These are phyloP conservation scores for Flaveria robusta DNA, from an alignment of 129 eudicot species.

Conservation along the genomic window DNA sequence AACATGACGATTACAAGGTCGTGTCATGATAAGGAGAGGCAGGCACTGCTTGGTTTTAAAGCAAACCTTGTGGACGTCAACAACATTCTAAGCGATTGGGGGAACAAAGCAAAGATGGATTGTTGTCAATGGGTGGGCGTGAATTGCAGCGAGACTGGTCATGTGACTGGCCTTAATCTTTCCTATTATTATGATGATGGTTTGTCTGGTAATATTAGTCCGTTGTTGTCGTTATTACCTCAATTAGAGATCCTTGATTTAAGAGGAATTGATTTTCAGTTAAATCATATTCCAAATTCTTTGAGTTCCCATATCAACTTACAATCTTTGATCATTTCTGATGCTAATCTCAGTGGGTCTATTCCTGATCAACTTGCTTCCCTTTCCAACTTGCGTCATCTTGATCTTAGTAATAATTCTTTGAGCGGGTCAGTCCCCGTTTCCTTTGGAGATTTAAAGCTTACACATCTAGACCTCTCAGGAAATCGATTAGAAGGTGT, in stretches of 20 bases:
- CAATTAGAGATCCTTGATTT: constrained; percentile 24
- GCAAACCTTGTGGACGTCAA: background rate
- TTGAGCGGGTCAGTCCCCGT: constrained; percentile 20
- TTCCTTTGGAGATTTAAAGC: background rate
- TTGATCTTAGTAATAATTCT: constrained; percentile 9
- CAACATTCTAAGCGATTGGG: constrained; percentile 30
- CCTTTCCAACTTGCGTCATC: constrained; percentile 30
- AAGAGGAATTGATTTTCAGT: background rate
- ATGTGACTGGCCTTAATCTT: constrained; percentile 31
- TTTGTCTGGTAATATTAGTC: constrained; percentile 27
- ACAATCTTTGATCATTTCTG: constrained; percentile 1
- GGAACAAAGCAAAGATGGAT: constrained; percentile 19
- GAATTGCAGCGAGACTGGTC: constrained; percentile 33
- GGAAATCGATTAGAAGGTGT: background rate
- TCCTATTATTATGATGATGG: background rate
- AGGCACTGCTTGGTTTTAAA: constrained; percentile 28
- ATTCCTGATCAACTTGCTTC: constrained; percentile 33
- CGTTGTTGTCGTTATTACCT: constrained; percentile 20
- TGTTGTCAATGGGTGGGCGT: constrained; percentile 49
- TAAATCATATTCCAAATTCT: constrained; percentile 14
- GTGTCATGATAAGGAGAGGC: constrained; percentile 21
- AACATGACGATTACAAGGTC: background rate
- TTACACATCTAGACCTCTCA: constrained; percentile 16
- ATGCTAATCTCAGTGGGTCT: constrained; percentile 10
- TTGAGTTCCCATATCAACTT: constrained; percentile 28